These are phyloP conservation scores for Saccharomyces hybrid DNA, from an alignment of 1,139 yeast genomes.

Conservation along the genomic window DNA sequence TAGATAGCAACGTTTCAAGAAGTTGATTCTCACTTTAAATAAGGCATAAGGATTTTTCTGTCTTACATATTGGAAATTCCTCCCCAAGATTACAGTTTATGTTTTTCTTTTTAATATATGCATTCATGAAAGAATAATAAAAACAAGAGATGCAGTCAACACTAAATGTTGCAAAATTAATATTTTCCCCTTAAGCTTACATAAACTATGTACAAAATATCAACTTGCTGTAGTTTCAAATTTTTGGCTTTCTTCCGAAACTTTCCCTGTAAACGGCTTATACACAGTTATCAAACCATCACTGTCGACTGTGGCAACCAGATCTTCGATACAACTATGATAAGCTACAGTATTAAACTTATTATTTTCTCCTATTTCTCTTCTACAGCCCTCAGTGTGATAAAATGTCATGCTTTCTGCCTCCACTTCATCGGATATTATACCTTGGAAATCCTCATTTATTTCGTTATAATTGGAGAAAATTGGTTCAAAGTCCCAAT, in stretches of 20 bases:
- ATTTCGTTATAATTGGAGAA: background rate
- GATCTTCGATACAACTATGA: constrained; percentile 24
- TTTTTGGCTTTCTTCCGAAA: constrained; percentile 12
- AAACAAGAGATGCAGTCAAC: background rate
- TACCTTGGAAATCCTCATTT: background rate
- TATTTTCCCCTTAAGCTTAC: background rate
- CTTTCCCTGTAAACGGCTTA: constrained; percentile 26
- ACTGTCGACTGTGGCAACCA: constrained; percentile 25
- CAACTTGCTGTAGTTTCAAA: background rate
- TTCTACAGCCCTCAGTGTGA: constrained; percentile 31
- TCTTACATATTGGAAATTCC: background rate
- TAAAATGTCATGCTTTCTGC: constrained; percentile 25
- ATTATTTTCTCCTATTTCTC: constrained; percentile 12
- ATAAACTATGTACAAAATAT: background rate
- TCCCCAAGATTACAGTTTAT: background rate
- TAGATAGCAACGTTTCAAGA: too few relatives aligned
- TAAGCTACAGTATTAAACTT: constrained; percentile 23
- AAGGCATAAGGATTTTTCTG: background rate
- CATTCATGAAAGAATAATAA: too few relatives aligned
- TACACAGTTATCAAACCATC: constrained; percentile 29
- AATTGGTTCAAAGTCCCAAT: constrained; percentile 26
- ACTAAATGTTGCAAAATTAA: background rate
- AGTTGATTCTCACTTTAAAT: too few relatives aligned
- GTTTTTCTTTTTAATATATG: too few relatives aligned
- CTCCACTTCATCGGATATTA: constrained; percentile 14